These are phyloP conservation scores for Combretum micranthum DNA, from an alignment of 345 rosid species.

Conservation along the genomic window DNA sequence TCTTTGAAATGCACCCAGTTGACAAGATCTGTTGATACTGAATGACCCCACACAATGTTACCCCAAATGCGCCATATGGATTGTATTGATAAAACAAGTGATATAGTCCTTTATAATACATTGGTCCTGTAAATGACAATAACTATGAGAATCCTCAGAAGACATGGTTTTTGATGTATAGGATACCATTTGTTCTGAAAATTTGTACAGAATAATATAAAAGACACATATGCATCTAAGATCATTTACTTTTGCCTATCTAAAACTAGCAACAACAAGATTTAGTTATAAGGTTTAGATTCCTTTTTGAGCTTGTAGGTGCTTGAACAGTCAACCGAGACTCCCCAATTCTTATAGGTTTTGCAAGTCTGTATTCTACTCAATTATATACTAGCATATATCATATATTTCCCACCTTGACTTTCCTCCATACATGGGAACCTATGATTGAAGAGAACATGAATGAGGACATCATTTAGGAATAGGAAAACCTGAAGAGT, in stretches of 20 bases:
- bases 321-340: too few relatives aligned
- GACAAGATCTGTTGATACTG: conserved; percentile 47
- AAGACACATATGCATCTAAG: too few relatives aligned
- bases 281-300: neutral
- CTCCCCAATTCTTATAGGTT: too few relatives aligned
- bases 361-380: too few relatives aligned
- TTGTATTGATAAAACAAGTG: conserved; percentile 48
- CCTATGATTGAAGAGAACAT: too few relatives aligned
- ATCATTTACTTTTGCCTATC: neutral
- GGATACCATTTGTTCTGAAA: neutral
- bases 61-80: conserved; percentile 36
- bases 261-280: neutral
- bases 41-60: conserved; percentile 60
- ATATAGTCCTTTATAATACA: conserved; percentile 39
- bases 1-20: conserved; percentile 39
- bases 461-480: too few relatives aligned
- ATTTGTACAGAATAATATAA: neutral
- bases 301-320: neutral
- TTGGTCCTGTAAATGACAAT: conserved; percentile 20
- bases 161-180: neutral
- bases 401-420: too few relatives aligned
- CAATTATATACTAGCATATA: too few relatives aligned
- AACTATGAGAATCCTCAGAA: neutral
- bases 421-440: too few relatives aligned
- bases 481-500: too few relatives aligned